Base-by-base conservation (phyloP, 2,329 filamentous ascomycete genomes). In the Calonectria multiphialidica region DNA sequence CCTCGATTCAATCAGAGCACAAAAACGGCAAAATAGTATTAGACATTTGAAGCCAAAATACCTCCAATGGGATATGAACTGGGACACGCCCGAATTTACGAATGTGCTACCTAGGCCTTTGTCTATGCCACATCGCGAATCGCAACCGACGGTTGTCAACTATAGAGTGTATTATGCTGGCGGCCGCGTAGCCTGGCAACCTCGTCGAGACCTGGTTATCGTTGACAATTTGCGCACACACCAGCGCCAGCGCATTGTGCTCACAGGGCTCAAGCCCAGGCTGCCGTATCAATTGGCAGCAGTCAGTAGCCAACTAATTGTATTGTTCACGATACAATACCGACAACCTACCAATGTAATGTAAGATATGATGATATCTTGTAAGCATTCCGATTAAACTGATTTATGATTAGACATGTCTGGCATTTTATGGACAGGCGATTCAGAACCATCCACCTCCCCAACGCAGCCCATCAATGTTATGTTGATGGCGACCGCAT, bases 101-200 rank as follows among this genome's bases (percentile, higher is more conserved):
- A 74, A 47, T 49, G 12, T 40, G 5, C 18, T 2, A 28, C 37
- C 18, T 1, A n/a, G 30, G 57, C 59, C n/a, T 18, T 5, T 21
- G 21, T 61, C 30, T 2, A 33, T 68, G 10, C 42, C 23, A 30
- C 21, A 12, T 21, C 33, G 35, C 10, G 30, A 33, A 25, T 28
- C 44, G 15, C 53, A 68, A 40, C 33, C 33, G 18, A 30, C 42
- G 30, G 5, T 28, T 25, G 67, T 71, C 3, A 18, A 42, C 7
- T 66, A 57, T 8, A 73, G 59, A 7, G 71, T 78, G 1, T 66
- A 75, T 15, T 82, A 81, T n/a, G 69, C 73, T 8, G 66, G 74
- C 9, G 74, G 74, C 6, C 76, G 79, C 62, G 49, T 83, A 13
- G 80, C 74, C 0, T 83, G 81, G 81, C 77, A 81, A 47, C 74